Evolutionary conservation across 768 basidiomycete species (phyloP).

Genomic region (Phylloporus sp.): DNA sequence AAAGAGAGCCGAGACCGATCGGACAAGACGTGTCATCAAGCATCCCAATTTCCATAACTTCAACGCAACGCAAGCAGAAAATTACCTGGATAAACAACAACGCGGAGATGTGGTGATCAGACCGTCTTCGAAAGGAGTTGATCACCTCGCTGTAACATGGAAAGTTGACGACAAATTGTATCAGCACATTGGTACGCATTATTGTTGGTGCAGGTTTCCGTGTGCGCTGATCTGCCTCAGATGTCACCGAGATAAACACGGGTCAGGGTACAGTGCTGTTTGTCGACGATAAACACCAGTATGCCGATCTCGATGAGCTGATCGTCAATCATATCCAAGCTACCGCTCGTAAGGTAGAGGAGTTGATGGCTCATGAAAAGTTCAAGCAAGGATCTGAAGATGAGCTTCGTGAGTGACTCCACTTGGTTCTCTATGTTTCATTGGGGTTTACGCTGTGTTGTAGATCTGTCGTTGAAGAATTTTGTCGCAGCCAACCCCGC

Average conservation of each 20-base stretch:
- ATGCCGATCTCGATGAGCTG: conserved; percentile 92
- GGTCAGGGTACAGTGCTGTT: conserved; percentile 66
- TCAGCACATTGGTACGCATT: conserved; percentile 83
- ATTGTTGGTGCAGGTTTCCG: not conserved
- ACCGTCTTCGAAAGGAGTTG: conserved; percentile 88
- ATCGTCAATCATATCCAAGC: conserved; percentile 96
- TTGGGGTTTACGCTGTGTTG: not conserved
- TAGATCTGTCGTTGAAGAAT: conserved; percentile 85
- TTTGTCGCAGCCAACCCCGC: conserved; percentile 90
- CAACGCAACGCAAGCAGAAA: conserved; percentile 85
- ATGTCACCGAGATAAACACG: conserved; percentile 76
- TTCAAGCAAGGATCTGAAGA: conserved; percentile 86
- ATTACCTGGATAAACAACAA: conserved; percentile 82
- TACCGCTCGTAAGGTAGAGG: conserved; percentile 89
- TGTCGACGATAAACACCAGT: conserved; percentile 74
- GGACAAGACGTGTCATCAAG: conserved; percentile 82
- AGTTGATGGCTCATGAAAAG: conserved; percentile 92
- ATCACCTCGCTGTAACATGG: conserved; percentile 98
- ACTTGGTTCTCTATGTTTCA: not conserved
- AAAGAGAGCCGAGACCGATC: conserved; percentile 78
- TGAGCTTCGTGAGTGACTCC: conserved; percentile 71
- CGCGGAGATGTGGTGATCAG: conserved; percentile 95
- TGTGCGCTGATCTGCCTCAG: conserved; percentile 34
- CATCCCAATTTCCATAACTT: conserved; percentile 98
- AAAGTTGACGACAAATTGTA: conserved; percentile 95